Percentiles rank a stretch among this genome's conserved stretches.
Conservation (phyloP, 2,329 filamentous ascomycete species). For the Ophiognomonia clavigignenti-juglandacearum region DNA sequence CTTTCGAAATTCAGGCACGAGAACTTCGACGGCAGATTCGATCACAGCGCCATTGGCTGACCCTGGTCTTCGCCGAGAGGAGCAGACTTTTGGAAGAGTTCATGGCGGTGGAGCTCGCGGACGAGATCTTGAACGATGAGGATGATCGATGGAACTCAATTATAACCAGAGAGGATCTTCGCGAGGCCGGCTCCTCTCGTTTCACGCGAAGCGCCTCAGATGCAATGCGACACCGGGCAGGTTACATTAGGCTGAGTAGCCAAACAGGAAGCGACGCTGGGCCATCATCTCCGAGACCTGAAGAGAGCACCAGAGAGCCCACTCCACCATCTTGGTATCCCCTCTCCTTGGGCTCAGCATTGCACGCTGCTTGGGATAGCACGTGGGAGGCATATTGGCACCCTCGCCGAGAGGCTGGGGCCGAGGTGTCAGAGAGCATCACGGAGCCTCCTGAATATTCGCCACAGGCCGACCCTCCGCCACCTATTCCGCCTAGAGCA, state of each 20-base stretch:
- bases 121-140: constrained; percentile 20
- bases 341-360: not conserved
- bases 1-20: constrained; percentile 23
- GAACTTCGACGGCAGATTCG: constrained; percentile 29
- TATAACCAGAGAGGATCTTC: constrained; percentile 9
- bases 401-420: not conserved
- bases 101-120: constrained; percentile 39
- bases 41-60: constrained; percentile 45
- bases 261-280: not conserved
- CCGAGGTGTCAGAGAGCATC: not conserved
- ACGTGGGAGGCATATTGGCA: not conserved
- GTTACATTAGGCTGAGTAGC: too few species aligned
- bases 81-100: constrained; percentile 34
- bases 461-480: not conserved
- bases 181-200: constrained; percentile 5
- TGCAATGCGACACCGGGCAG: not conserved
- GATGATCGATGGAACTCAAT: constrained; percentile 10
- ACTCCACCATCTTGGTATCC: constrained; percentile 3
- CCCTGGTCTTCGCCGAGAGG: constrained; percentile 39
- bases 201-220: too few species aligned
- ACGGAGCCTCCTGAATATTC: not conserved
- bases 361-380: constrained; percentile 2
- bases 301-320: not conserved
- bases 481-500: not conserved
- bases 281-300: not conserved